phyloP scores from a whole-genome alignment of 805 yeast species.

The Wickerhamiella sergipiensis region DNA sequence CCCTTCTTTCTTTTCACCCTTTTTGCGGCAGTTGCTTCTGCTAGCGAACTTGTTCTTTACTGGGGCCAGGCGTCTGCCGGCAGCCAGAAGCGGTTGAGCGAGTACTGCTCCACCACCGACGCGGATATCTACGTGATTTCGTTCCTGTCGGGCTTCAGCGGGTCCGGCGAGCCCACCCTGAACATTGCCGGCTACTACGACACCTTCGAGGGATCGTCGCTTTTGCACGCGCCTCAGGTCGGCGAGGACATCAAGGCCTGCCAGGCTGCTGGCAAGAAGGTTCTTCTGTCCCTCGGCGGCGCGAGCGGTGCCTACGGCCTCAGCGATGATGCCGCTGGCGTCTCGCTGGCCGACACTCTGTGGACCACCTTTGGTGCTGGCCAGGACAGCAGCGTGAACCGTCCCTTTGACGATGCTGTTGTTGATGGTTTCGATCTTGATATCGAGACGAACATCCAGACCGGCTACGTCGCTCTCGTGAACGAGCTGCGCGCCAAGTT shows the following conservation, averaged over 20 bases:
- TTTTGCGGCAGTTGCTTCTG: constrained; percentile 9
- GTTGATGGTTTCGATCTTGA: constrained; percentile 80
- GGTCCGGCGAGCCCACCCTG: constrained; percentile 23
- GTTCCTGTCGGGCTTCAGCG: constrained; percentile 52
- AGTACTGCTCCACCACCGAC: constrained; percentile 53
- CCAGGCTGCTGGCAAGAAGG: constrained; percentile 65
- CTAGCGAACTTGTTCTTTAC: constrained; percentile 53
- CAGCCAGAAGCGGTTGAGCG: constrained; percentile 31
- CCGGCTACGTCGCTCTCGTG: constrained; percentile 58
- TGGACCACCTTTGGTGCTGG: constrained; percentile 46
- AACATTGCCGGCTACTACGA: constrained; percentile 37
- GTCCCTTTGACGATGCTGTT: constrained; percentile 59
- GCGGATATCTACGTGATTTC: constrained; percentile 54
- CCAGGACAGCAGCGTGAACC: constrained; percentile 17
- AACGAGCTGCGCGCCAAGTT: constrained; percentile 32
- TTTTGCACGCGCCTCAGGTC: constrained; percentile 34
- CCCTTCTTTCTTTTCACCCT: constrained; percentile 12
- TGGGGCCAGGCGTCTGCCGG: constrained; percentile 88
- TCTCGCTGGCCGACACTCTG: constrained; percentile 35
- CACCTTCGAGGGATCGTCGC: constrained; percentile 25
- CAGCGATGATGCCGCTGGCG: constrained; percentile 28
- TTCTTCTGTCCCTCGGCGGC: constrained; percentile 70
- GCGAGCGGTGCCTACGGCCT: constrained; percentile 48
- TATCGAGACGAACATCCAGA: constrained; percentile 41
- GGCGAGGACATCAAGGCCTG: constrained; percentile 60